These are phyloP conservation scores for Daldinia bambusicola DNA, from an alignment of 495 filamentous ascomycete species.

Conservation along the genomic window DNA sequence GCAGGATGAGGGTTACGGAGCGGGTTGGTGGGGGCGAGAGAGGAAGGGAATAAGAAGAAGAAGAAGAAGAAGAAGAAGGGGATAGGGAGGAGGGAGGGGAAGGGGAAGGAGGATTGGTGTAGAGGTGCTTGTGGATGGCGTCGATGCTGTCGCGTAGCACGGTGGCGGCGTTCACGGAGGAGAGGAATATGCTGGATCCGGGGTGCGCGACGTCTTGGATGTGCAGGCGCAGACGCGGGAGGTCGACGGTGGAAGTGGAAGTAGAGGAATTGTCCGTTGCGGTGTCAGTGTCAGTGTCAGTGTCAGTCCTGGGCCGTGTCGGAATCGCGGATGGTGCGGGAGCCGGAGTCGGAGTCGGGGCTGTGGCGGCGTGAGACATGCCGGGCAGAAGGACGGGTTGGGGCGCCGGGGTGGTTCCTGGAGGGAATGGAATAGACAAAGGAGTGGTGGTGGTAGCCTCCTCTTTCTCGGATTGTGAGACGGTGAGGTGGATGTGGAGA, in stretches of 20 bases:
- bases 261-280: constrained; percentile 10
- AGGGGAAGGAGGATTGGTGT: constrained; percentile 6
- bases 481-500: constrained; percentile 25
- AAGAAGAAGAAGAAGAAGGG: no score
- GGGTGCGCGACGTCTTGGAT: constrained; percentile 74
- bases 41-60: constrained; percentile 55
- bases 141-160: constrained; percentile 70
- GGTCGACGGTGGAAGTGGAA: background rate
- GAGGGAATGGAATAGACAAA: constrained; percentile 41
- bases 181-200: constrained; percentile 71
- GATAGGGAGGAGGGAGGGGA: constrained; percentile 56
- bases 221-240: constrained; percentile 76
- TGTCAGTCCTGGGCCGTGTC: background rate
- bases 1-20: constrained; percentile 88
- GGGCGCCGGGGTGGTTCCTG: constrained; percentile 48
- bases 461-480: constrained; percentile 17
- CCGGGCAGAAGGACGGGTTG: constrained; percentile 45
- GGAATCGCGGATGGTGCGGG: constrained; percentile 30
- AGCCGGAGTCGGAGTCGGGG: constrained; percentile 2
- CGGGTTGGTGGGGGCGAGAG: constrained; percentile 68
- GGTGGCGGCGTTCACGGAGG: constrained; percentile 64
- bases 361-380: constrained; percentile 39
- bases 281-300: background rate
- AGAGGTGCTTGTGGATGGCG: constrained; percentile 59
- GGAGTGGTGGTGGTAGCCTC: background rate